phyloP scores from a whole-genome alignment of 2,329 filamentous ascomycete species.

The Paecilomyces fulvus region DNA sequence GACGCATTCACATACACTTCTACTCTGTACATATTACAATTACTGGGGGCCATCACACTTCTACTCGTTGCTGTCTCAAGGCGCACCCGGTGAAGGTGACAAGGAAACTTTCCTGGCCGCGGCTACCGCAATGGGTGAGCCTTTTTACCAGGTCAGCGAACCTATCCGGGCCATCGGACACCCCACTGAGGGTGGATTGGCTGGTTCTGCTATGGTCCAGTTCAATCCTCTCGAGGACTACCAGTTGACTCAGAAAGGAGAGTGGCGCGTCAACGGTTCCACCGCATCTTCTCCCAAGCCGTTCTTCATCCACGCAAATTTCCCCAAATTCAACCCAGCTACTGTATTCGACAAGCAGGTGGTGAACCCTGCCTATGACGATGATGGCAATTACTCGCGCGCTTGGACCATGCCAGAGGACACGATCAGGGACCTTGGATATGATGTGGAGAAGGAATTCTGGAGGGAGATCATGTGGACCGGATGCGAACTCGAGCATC shows the following conservation, averaged over 20 bases:
- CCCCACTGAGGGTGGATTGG: slow-evolving; percentile 18
- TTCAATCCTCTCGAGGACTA: slow-evolving; percentile 29
- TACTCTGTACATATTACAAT: slow-evolving; percentile 45
- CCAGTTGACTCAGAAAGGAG: slow-evolving; percentile 15
- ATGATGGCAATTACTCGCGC: slow-evolving; percentile 24
- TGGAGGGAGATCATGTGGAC: slow-evolving; percentile 33
- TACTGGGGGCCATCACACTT: slow-evolving; percentile 38
- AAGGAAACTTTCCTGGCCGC: slow-evolving; percentile 45
- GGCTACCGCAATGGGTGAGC: slow-evolving; percentile 29
- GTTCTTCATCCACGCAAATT: slow-evolving; percentile 34
- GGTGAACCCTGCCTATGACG: slow-evolving; percentile 20
- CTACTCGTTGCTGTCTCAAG: slow-evolving; percentile 40
- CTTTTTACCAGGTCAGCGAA: slow-evolving; percentile 36
- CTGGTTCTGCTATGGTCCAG: slow-evolving; percentile 32
- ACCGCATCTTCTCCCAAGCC: slow-evolving; percentile 20
- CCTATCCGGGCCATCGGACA: slow-evolving; percentile 27
- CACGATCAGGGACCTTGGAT: slow-evolving; percentile 20
- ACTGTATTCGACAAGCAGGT: slow-evolving; percentile 24
- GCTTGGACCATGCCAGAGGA: slow-evolving; percentile 24
- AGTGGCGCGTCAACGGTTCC: slow-evolving; percentile 19
- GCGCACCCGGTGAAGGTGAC: slow-evolving; percentile 42
- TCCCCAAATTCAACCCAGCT: slow-evolving; percentile 32
- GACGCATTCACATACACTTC: slow-evolving; percentile 32
- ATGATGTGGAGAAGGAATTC: slow-evolving; percentile 28
- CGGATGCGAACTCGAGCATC: slow-evolving; percentile 28